A percentile compares a stretch with the other conserved stretches of the same genome.
These are phyloP conservation scores for Marsdenia floribunda DNA, from an alignment of 257 asterid species.

Conservation along the genomic window DNA sequence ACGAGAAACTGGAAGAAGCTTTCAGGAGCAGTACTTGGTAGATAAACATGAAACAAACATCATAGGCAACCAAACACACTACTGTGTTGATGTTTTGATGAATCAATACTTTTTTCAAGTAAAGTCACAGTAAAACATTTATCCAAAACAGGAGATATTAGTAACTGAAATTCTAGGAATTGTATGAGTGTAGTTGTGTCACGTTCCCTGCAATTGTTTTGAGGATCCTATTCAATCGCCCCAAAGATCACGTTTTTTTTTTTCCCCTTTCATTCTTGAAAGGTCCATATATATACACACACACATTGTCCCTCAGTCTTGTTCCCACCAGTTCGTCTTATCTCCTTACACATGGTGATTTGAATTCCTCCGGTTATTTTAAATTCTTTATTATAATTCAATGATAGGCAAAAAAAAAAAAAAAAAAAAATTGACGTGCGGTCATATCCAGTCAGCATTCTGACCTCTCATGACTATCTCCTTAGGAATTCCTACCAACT, in stretches of 20 bases:
- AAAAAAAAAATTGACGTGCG: not conserved
- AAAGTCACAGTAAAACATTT: not conserved
- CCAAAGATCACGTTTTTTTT: not conserved
- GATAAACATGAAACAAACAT: too few relatives aligned
- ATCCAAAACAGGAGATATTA: not conserved
- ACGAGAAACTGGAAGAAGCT: not conserved
- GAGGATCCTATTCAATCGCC: not conserved
- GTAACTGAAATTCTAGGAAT: not conserved
- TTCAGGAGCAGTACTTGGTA: too few relatives aligned
- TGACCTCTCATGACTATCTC: not conserved
- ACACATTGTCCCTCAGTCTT: not conserved
- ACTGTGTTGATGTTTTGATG: not conserved
- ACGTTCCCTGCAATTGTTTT: not conserved
- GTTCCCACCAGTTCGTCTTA: not conserved
- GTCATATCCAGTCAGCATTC: not conserved
- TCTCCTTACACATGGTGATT: not conserved
- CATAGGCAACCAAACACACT: too few relatives aligned
- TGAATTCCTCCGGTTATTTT: not conserved
- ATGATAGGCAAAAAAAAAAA: not conserved
- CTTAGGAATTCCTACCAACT: not conserved
- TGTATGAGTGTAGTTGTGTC: not conserved
- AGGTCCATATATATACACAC: too few relatives aligned
- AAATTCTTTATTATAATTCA: not conserved
- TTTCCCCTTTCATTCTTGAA: too few relatives aligned
- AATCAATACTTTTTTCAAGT: not conserved